Percentiles rank a stretch among this genome's conserved stretches.
These are phyloP conservation scores for Erysiphe neolycopersici DNA, from an alignment of 2,329 filamentous ascomycete genomes.

Conservation along the genomic window DNA sequence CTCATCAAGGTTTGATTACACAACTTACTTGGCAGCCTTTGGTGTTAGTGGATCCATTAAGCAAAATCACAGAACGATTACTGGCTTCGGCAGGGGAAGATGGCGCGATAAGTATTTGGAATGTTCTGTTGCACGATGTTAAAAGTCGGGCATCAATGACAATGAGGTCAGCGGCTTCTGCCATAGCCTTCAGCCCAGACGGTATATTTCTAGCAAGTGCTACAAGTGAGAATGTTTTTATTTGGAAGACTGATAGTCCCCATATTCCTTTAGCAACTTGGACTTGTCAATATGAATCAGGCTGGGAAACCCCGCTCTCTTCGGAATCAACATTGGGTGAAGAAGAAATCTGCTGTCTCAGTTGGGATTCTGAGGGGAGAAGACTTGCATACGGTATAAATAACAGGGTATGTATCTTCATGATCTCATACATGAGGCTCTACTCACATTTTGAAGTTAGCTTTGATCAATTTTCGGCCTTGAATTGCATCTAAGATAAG, in stretches of 20 bases:
- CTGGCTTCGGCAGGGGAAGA: conserved; percentile 36
- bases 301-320: conserved; percentile 30
- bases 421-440: no score
- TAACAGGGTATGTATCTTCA: no score
- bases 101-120: conserved; percentile 35
- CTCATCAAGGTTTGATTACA: conserved; percentile 30
- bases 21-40: conserved; percentile 34
- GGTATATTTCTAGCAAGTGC: conserved; percentile 35
- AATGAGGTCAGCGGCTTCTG: conserved; percentile 29
- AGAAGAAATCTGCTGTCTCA: conserved; percentile 29
- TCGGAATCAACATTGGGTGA: conserved; percentile 24
- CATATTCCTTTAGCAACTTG: conserved; percentile 31
- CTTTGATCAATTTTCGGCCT: no score
- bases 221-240: conserved; percentile 28
- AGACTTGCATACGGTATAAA: conserved; percentile 18
- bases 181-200: conserved; percentile 34
- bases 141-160: conserved; percentile 32
- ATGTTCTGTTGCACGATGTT: conserved; percentile 25
- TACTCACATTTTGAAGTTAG: no score
- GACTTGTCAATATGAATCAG: conserved; percentile 26
- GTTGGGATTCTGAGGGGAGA: conserved; percentile 34
- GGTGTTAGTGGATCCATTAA: conserved; percentile 15
- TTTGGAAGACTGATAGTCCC: conserved; percentile 36
- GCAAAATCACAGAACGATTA: conserved; percentile 19
- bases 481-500: no score